Conservation (phyloP, 371 early-diverging fungal species). For the Mucor mucedo region DNA sequence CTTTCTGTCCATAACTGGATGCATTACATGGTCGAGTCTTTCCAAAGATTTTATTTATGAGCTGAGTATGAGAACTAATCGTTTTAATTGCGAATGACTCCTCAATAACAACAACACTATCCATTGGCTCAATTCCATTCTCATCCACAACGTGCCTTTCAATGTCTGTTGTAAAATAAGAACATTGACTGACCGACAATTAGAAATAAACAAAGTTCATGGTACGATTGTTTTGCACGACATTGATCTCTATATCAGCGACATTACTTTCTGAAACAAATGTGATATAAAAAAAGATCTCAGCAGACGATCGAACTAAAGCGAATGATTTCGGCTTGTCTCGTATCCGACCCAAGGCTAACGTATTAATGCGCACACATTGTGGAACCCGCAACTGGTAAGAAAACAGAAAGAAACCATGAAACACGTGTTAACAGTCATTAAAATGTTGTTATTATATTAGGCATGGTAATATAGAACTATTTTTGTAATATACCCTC, state of each 20-base stretch:
- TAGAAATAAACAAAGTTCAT: too few relatives aligned
- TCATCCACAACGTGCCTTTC: too few relatives aligned
- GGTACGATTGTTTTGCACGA: too few relatives aligned
- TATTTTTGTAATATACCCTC: background rate
- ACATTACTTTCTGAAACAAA: too few relatives aligned
- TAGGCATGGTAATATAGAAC: slow-evolving; percentile 21
- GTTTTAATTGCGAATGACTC: too few relatives aligned
- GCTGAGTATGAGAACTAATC: slow-evolving; percentile 12
- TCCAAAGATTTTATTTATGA: slow-evolving; percentile 10
- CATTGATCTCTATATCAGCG: too few relatives aligned
- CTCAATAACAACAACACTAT: too few relatives aligned
- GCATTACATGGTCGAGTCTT: slow-evolving; percentile 10
- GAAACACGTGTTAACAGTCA: background rate
- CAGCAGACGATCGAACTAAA: slow-evolving; percentile 72
- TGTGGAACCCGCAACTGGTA: slow-evolving; percentile 85
- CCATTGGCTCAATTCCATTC: too few relatives aligned
- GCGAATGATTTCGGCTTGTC: slow-evolving; percentile 85
- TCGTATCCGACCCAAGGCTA: slow-evolving; percentile 71
- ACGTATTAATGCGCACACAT: slow-evolving; percentile 71
- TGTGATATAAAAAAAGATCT: slow-evolving; percentile 41
- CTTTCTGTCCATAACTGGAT: slow-evolving; percentile 11
- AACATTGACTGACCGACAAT: too few relatives aligned
- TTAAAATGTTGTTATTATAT: background rate
- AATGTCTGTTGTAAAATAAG: too few relatives aligned
- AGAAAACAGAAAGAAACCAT: background rate